Evolutionary conservation across 2,329 filamentous ascomycete species (phyloP).

Genomic region (Capronia coronata): DNA sequence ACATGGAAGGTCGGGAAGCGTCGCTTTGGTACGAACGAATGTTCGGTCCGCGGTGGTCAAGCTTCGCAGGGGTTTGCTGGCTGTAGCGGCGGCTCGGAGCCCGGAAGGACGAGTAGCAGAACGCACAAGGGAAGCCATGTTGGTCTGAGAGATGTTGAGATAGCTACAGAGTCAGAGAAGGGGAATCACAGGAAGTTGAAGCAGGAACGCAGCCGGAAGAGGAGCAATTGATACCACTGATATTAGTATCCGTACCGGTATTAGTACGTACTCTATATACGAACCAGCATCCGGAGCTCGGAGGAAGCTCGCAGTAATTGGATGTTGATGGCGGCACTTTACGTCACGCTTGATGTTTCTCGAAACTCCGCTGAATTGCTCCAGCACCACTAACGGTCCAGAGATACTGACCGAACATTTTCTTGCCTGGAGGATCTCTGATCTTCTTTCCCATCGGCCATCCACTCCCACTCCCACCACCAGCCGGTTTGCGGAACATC

Average conservation of each 20-base stretch:
- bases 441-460: background rate
- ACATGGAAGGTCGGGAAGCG: conserved; percentile 82
- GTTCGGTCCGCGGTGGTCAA: conserved; percentile 60
- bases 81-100: conserved; percentile 51
- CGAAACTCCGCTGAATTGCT: background rate
- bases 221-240: conserved; percentile 1
- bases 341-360: conserved; percentile 8
- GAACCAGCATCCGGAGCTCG: background rate
- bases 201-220: background rate
- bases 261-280: background rate
- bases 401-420: too few relatives aligned
- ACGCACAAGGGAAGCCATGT: conserved; percentile 73
- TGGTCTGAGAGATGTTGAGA: background rate
- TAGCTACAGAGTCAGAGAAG: background rate
- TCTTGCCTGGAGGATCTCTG: background rate
- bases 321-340: conserved; percentile 1
- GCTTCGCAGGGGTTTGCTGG: conserved; percentile 52
- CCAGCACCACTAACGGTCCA: background rate
- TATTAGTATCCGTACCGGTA: too few relatives aligned
- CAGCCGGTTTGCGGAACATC: background rate
- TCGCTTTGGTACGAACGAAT: conserved; percentile 82
- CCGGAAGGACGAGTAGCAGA: conserved; percentile 63
- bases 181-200: background rate
- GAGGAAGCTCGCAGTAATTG: background rate
- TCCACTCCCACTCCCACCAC: too few relatives aligned